Evolutionary conservation across 345 rosid species (phyloP).

Genomic region (Capsella bursapastoris): DNA sequence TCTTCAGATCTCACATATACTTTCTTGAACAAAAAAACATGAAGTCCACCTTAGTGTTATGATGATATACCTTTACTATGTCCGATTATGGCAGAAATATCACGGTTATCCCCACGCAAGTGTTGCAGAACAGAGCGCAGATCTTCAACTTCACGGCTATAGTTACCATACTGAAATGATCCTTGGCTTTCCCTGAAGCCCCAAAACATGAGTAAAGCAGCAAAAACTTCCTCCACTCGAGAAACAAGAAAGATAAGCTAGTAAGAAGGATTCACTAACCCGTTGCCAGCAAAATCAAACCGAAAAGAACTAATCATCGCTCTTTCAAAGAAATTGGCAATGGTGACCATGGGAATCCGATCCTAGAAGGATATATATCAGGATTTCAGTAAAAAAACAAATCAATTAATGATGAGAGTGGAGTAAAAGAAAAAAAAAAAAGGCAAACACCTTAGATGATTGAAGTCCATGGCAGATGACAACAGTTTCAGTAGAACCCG

Average conservation of each 20-base stretch:
- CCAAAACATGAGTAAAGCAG: slow-evolving; percentile 23
- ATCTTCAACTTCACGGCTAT: slow-evolving; percentile 81
- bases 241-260: neutral
- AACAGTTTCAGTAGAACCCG: slow-evolving; percentile 74
- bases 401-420: neutral
- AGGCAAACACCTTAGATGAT: slow-evolving; percentile 74
- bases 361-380: slow-evolving; percentile 46
- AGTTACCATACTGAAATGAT: slow-evolving; percentile 88
- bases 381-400: neutral
- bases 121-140: slow-evolving; percentile 61
- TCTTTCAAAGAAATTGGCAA: slow-evolving; percentile 60
- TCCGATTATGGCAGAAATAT: slow-evolving; percentile 64
- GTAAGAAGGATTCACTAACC: slow-evolving; percentile 47
- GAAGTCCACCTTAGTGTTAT: neutral
- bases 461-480: slow-evolving; percentile 88
- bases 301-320: slow-evolving; percentile 70
- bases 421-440: neutral
- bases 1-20: neutral
- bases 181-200: slow-evolving; percentile 82
- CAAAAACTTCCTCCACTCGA: neutral
- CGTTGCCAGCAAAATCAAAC: slow-evolving; percentile 93
- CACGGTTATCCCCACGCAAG: slow-evolving; percentile 51
- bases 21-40: neutral
- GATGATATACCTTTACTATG: slow-evolving; percentile 85
- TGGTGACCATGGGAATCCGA: slow-evolving; percentile 70